Base-by-base conservation (phyloP, 176 grass and related monocot genomes). In the Oryza nivara region DNA sequence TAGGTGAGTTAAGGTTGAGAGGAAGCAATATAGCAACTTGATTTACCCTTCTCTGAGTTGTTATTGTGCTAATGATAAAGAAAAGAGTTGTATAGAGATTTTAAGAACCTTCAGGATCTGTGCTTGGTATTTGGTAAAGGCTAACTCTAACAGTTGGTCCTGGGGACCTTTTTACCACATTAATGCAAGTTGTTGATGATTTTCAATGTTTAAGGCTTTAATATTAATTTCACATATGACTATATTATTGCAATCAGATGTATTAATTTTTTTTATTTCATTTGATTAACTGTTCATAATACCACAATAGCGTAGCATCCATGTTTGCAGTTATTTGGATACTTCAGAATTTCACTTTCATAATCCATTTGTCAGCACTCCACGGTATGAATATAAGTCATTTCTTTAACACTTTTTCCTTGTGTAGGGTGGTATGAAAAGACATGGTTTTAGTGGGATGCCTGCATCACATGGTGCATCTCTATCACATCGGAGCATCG, bases 381-480 rank as follows among this genome's bases (percentile, higher is more conserved):
- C 17, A 36, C 11, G 47, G 19, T 79, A 60, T 67, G 44, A 64
- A 19, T 73, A 5, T 25, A 80, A 26, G 43, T 47, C 34, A 13
- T 76, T 75, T 48, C 20, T 72, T 34, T 82, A 47, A 78, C 9
- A 3, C 45, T 25, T 28, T 20, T 13, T 81, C 73, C 45, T 92
- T 65, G 41, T 90, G 78, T 86, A 99, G 97, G 97, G 97, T 91
- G 93, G 92, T 17, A 99, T 99, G 97, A 99, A 96, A 87, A 92
- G 89, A 76, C 89, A 94, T 86, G 75, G 72, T 30, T 88, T 96
- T 47, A 66, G 4, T 12, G 96, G 96, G 73, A 86, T 88, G 89
- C 91, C 91, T 70, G 96, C 96, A 44, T 99, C 96, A 9, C 96
- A 99, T 86, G 96, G 96, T 88, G 90, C 96, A 79, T 99, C 96